Conservation (phyloP, 441 rosid genomes). For the Corymbia calophylla region DNA sequence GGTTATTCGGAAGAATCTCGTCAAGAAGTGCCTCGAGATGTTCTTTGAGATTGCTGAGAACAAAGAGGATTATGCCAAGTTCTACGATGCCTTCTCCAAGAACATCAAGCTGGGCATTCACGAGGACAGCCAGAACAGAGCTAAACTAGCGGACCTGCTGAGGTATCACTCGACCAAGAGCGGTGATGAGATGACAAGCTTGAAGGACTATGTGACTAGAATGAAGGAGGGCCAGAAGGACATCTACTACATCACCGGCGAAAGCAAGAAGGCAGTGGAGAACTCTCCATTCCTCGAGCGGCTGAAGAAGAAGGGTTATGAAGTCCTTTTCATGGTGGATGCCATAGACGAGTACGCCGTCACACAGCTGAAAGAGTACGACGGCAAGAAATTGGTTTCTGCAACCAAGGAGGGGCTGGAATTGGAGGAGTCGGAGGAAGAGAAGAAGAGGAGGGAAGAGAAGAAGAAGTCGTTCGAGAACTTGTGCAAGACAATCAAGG, state of each 20-base stretch:
- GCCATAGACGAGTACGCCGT: constrained; percentile 1
- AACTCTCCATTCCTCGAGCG: constrained; percentile 6
- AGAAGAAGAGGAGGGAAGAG: constrained; percentile 4
- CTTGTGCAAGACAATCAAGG: constrained; percentile 4
- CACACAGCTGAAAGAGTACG: neutral
- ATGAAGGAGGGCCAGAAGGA: constrained; percentile 6
- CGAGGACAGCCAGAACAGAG: constrained; percentile 3
- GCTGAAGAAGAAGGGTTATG: constrained; percentile 6
- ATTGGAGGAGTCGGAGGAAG: constrained; percentile 1
- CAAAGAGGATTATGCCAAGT: neutral
- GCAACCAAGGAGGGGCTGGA: constrained; percentile 2
- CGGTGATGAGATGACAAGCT: constrained; percentile 6
- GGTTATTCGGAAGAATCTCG: neutral
- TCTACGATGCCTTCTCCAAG: constrained; percentile 7
- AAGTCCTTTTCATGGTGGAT: constrained; percentile 6
- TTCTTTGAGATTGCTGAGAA: constrained; percentile 4
- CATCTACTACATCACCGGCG: neutral
- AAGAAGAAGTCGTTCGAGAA: constrained; percentile 4
- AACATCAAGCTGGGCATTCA: constrained; percentile 6
- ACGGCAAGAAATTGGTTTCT: constrained; percentile 2
- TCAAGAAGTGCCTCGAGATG: constrained; percentile 6
- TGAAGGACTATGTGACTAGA: constrained; percentile 4
- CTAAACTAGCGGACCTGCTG: constrained; percentile 1
- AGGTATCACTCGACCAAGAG: neutral
- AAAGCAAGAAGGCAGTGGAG: constrained; percentile 5